Conservation (phyloP, 106 monocot genomes). For the Allium fistulosum region DNA sequence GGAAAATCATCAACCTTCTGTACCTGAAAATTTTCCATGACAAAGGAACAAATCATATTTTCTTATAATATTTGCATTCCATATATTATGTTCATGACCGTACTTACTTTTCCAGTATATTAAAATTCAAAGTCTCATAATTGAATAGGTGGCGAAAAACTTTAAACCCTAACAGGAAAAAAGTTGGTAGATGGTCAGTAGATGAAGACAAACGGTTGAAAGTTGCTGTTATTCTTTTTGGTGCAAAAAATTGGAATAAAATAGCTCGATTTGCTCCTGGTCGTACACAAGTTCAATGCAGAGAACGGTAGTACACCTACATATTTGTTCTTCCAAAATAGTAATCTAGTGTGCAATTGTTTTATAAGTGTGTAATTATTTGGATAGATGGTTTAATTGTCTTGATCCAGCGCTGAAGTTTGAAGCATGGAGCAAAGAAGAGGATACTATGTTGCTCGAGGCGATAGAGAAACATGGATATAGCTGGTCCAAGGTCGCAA, state of each 20-base stretch:
- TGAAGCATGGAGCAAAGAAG: constrained; percentile 75
- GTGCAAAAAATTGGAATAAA: constrained; percentile 80
- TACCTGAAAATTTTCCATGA: no score
- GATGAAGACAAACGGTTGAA: constrained; percentile 95
- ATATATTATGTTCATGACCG: neutral
- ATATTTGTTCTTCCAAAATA: constrained; percentile 2
- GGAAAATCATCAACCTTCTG: no score
- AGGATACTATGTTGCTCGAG: constrained; percentile 64
- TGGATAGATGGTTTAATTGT: constrained; percentile 85
- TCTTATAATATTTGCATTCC: neutral
- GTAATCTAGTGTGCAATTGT: neutral
- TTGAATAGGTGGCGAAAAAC: constrained; percentile 71
- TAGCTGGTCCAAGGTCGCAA: constrained; percentile 82
- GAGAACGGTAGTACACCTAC: constrained; percentile 58
- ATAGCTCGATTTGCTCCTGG: constrained; percentile 75
- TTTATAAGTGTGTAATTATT: constrained; percentile 1
- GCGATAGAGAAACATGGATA: constrained; percentile 57
- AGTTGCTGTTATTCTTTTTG: constrained; percentile 84
- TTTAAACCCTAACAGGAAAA: constrained; percentile 58
- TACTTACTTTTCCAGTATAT: no score
- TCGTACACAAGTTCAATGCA: constrained; percentile 75
- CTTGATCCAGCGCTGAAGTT: constrained; percentile 78
- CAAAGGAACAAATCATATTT: no score
- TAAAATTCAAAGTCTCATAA: no score
- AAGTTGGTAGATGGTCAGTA: constrained; percentile 84